Percentiles rank a stretch among this genome's conserved stretches.
Evolutionary conservation across 106 monocot species (phyloP).

Genomic region (Allium cepa): DNA sequence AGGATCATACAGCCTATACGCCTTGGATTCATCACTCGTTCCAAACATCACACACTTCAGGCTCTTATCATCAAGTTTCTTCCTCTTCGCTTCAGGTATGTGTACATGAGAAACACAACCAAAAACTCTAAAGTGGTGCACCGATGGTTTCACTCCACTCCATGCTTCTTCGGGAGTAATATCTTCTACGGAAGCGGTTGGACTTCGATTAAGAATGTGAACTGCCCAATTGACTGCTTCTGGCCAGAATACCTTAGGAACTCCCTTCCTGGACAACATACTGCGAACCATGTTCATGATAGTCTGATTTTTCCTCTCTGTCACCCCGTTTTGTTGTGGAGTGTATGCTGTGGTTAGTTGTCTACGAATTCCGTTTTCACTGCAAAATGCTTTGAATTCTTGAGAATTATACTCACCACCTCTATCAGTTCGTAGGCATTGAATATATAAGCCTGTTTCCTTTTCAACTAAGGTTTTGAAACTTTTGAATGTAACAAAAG

Average conservation of each 20-base stretch:
- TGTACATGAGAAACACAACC: constrained; percentile 13
- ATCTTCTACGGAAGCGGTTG: constrained; percentile 1
- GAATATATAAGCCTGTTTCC: neutral
- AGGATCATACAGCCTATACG: too few relatives aligned
- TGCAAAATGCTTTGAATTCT: constrained; percentile 6
- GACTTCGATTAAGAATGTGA: constrained; percentile 15
- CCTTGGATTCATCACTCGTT: too few relatives aligned
- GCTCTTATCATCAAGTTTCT: too few relatives aligned
- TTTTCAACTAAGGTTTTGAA: constrained; percentile 16
- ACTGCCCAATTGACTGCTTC: constrained; percentile 6
- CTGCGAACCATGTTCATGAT: constrained; percentile 7
- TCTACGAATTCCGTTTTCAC: constrained; percentile 1
- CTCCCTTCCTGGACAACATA: neutral
- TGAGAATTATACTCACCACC: neutral
- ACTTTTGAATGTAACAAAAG: constrained; percentile 5
- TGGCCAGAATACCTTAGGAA: constrained; percentile 17
- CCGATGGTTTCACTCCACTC: constrained; percentile 7
- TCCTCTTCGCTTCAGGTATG: neutral
- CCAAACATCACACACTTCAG: too few relatives aligned
- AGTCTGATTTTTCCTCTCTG: constrained; percentile 2
- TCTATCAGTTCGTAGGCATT: constrained; percentile 4
- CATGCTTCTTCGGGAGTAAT: constrained; percentile 14
- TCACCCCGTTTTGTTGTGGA: constrained; percentile 25
- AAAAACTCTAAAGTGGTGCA: constrained; percentile 11
- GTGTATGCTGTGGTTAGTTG: constrained; percentile 14